Percentiles rank a stretch among this genome's conserved stretches.
These are phyloP conservation scores for Solanum megistacrolobum DNA, from an alignment of 257 asterid species.

Conservation along the genomic window DNA sequence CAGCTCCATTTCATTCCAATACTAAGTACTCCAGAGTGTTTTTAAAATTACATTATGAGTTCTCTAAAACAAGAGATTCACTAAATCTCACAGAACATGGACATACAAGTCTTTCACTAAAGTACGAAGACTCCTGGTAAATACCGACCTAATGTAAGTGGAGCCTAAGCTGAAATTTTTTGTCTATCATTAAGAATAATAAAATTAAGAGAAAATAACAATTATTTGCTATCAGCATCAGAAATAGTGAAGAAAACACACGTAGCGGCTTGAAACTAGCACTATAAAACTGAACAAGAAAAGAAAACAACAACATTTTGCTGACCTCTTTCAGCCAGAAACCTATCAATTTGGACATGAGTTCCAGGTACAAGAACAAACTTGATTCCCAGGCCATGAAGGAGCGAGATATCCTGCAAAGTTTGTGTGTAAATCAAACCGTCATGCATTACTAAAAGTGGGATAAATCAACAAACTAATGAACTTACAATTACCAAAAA, in stretches of 20 bases:
- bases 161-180: background rate
- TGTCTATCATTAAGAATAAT: background rate
- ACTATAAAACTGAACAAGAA: background rate
- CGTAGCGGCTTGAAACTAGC: background rate
- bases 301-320: background rate
- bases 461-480: background rate
- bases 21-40: background rate
- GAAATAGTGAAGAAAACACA: background rate
- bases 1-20: background rate
- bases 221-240: background rate
- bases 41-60: background rate
- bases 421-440: background rate
- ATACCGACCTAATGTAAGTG: background rate
- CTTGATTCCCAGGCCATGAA: conserved; percentile 91
- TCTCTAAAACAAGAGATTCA: background rate
- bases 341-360: conserved; percentile 81
- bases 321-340: conserved; percentile 69
- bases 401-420: conserved; percentile 79
- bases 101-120: background rate
- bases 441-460: background rate
- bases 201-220: background rate
- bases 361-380: conserved; percentile 96
- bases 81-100: background rate
- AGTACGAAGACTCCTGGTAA: background rate
- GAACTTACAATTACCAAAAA: background rate